Base-by-base conservation (phyloP, 2,329 filamentous ascomycete genomes). In the Sarocladium brachiariae region DNA sequence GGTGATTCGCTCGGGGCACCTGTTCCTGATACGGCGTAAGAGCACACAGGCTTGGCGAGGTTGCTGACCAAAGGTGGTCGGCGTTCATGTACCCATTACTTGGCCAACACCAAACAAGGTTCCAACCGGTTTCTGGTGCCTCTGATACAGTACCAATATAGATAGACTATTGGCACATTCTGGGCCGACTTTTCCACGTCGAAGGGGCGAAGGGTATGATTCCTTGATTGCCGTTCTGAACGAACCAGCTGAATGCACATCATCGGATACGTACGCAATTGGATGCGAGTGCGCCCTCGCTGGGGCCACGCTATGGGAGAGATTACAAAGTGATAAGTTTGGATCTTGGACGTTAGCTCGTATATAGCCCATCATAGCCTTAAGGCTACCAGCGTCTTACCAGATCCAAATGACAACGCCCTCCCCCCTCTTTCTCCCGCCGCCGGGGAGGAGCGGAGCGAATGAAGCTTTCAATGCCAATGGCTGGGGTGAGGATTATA, bases 81-180 rank as follows among this genome's bases (percentile, higher is more conserved):
- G 16, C 4, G 35, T 25, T 11, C 21, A n/a, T 43, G 39, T 13
- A 25, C 11, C 39, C 3, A 25, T 21, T 7, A 13, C 27, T 30
- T 25, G 27, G 23, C 27, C 14, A 11, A 43, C 19, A 23, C n/a
- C 39, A 43, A 43, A 43, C 39, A 7, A 13, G 27, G 27, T 30
- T 30, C 13, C 27, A 30, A 30, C n/a, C 37, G 37, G 18, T 39
- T 39, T 39, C 37, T 39, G 19, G 37, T 19, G 5, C 37, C 16
- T 39, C 16, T 6, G 6, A 7, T n/a, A n/a, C n/a, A n/a, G n/a
- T n/a, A n/a, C n/a, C n/a, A n/a, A n/a, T n/a, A n/a, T n/a, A n/a
- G n/a, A n/a, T n/a, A n/a, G n/a, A 19, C 39, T 43, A 43, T 43
- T 43, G 39, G 39, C 21, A 25, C n/a, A 43, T 25, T 43, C 39